Base-by-base conservation (phyloP, 1,284 basidiomycete species). In the Lentinus polychrous region DNA sequence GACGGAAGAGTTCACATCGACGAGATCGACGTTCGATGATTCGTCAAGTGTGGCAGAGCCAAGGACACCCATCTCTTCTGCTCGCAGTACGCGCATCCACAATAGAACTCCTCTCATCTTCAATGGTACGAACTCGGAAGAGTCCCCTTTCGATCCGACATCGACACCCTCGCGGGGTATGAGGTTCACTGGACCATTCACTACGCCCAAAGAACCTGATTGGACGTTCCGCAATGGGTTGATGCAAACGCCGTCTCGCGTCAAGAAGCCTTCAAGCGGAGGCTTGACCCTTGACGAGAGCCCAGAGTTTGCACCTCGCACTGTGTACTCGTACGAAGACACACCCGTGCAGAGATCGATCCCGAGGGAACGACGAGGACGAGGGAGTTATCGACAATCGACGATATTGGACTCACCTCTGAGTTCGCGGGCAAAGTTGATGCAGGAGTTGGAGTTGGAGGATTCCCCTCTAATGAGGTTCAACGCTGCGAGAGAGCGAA, bases 91-190 rank as follows among this genome's bases (percentile, higher is more conserved):
- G 36, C 71, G 70, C n/a, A 65, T 79, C 46, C 23, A 22, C 15
- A 75, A 76, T 47, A 66, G 65, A 38, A 72, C 73, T 2, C 74
- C 75, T 8, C 65, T 66, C 20, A 59, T 62, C 40, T 61, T 66
- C 35, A 73, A 75, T 34, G 53, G 55, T 4, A 66, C 62, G 43
- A 51, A 54, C 27, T 62, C 65, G 42, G 75, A 81, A 24, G 79
- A 78, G 44, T 40, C 39, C 65, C 72, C 3, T 72, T 87, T 85
- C 57, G 85, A 87, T 62, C 84, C 84, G 7, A 79, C 79, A 15
- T 83, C 83, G 17, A 87, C 84, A 4, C 84, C 84, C 1, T 86
- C 84, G 17, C 70, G 84, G 43, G 83, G 84, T 3, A 78, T 84
- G 55, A 75, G 68, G 56, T 76, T 85, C 52, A 70, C 71, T 23